Evolutionary conservation across 108 stramenopile genomes (phyloP).

Genomic region (Fragilaria radians): DNA sequence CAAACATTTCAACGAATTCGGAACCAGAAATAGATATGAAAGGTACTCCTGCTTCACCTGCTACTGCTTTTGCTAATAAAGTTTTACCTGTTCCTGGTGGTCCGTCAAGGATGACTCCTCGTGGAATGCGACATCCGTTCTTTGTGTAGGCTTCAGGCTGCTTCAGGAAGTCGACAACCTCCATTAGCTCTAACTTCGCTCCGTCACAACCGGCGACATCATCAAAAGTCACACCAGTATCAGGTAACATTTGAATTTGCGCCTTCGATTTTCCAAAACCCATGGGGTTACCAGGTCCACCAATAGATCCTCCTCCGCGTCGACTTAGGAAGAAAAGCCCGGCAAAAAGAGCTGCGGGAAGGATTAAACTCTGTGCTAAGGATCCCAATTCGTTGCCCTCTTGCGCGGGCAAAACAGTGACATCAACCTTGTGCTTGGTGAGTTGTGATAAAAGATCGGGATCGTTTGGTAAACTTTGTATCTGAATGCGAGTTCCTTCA

Average conservation of each 20-base stretch:
- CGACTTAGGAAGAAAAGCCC: slow-evolving; percentile 93
- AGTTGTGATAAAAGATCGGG: slow-evolving; percentile 87
- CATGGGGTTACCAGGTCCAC: slow-evolving; percentile 78
- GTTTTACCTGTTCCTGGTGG: slow-evolving; percentile 89
- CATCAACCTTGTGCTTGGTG: slow-evolving; percentile 86
- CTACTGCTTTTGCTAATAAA: slow-evolving; percentile 93
- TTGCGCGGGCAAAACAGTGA: slow-evolving; percentile 75
- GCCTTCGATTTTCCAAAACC: slow-evolving; percentile 88
- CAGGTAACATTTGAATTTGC: slow-evolving; percentile 82
- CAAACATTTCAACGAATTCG: slow-evolving; percentile 98
- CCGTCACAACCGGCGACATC: slow-evolving; percentile 96
- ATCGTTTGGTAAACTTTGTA: slow-evolving; percentile 91
- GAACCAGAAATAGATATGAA: slow-evolving; percentile 92
- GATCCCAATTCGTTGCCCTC: slow-evolving; percentile 73
- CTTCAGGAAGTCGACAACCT: slow-evolving; percentile 97
- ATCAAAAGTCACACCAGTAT: slow-evolving; percentile 86
- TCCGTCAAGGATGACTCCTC: slow-evolving; percentile 76
- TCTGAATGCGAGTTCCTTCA: slow-evolving; percentile 78
- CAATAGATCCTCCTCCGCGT: slow-evolving; percentile 60
- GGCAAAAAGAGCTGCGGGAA: slow-evolving; percentile 82
- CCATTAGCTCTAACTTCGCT: slow-evolving; percentile 90
- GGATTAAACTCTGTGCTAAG: slow-evolving; percentile 71
- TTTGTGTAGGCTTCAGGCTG: slow-evolving; percentile 81
- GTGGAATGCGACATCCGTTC: slow-evolving; percentile 83
- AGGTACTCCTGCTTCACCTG: slow-evolving; percentile 96